Evolutionary conservation across 2,329 filamentous ascomycete species (phyloP).

Genomic region (Aspergillus sclerotialis): DNA sequence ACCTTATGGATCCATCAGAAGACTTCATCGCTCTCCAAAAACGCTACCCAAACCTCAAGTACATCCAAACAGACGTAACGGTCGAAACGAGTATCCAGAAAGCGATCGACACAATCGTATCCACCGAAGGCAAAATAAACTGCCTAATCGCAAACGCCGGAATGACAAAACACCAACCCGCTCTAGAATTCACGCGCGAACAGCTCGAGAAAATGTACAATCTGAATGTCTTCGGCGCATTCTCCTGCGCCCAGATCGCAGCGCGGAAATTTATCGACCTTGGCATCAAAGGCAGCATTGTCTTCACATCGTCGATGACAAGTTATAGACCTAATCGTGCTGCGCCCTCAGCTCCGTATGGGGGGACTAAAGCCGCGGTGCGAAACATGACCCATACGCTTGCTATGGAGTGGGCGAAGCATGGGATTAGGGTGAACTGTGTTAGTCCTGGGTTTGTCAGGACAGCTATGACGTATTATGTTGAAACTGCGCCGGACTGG

Average conservation of each 20-base stretch:
- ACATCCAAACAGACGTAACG: conserved; percentile 43
- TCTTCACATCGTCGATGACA: conserved; percentile 40
- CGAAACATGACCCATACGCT: not conserved
- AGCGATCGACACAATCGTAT: conserved; percentile 37
- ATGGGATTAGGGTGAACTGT: not conserved
- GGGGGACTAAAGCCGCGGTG: not conserved
- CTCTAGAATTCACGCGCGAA: conserved; percentile 36
- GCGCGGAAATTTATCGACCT: conserved; percentile 41
- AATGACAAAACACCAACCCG: conserved; percentile 41
- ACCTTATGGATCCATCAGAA: conserved; percentile 31
- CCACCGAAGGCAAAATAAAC: conserved; percentile 34
- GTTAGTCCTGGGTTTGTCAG: not conserved
- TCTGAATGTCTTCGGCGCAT: conserved; percentile 44
- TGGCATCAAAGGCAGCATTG: conserved; percentile 38
- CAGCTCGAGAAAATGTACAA: conserved; percentile 37
- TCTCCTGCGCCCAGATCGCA: conserved; percentile 37
- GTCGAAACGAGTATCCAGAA: conserved; percentile 33
- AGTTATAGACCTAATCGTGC: conserved; percentile 43
- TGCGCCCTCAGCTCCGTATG: no score
- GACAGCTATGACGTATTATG: not conserved
- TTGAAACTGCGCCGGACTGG: not conserved
- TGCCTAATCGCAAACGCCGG: conserved; percentile 38
- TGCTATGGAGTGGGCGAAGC: not conserved
- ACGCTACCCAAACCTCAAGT: conserved; percentile 38
- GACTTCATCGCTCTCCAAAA: conserved; percentile 32